Evolutionary conservation across 768 basidiomycete genomes (phyloP).

Genomic region (Lactarius vividus): DNA sequence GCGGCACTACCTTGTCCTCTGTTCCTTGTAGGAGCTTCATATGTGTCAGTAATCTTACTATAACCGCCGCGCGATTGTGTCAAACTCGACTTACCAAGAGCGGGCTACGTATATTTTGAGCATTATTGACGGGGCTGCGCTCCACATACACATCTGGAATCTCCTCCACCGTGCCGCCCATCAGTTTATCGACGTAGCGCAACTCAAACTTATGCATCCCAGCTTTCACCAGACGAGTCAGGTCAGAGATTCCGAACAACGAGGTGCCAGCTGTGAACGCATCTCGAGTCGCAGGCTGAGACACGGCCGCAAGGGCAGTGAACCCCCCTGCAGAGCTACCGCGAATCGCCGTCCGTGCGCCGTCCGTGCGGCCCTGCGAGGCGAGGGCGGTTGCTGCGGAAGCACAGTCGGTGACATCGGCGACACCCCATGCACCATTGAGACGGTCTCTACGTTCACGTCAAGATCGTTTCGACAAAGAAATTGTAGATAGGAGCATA

Average conservation of each 20-base stretch:
- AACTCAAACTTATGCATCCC: slow-evolving; percentile 75
- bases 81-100: slow-evolving; percentile 58
- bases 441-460: slow-evolving; percentile 46
- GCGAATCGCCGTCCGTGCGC: slow-evolving; percentile 60
- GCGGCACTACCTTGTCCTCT: slow-evolving; percentile 62
- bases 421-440: slow-evolving; percentile 65
- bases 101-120: slow-evolving; percentile 58
- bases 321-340: slow-evolving; percentile 76
- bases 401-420: slow-evolving; percentile 70
- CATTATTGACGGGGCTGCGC: slow-evolving; percentile 62
- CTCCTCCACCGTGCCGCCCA: slow-evolving; percentile 56
- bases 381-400: slow-evolving; percentile 52
- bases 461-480: neutral
- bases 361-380: slow-evolving; percentile 54
- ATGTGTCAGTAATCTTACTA: slow-evolving; percentile 26
- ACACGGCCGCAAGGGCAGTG: slow-evolving; percentile 54
- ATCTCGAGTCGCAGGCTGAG: slow-evolving; percentile 36
- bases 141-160: slow-evolving; percentile 56
- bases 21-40: slow-evolving; percentile 11
- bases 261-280: slow-evolving; percentile 63
- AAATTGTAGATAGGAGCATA: slow-evolving; percentile 26
- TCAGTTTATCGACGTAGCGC: slow-evolving; percentile 53
- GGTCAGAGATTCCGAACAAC: slow-evolving; percentile 67
- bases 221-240: too few species aligned
- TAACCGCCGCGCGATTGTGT: too few species aligned